Evolutionary conservation across 2,329 filamentous ascomycete species (phyloP).

Genomic region (Bipolaris cookei): DNA sequence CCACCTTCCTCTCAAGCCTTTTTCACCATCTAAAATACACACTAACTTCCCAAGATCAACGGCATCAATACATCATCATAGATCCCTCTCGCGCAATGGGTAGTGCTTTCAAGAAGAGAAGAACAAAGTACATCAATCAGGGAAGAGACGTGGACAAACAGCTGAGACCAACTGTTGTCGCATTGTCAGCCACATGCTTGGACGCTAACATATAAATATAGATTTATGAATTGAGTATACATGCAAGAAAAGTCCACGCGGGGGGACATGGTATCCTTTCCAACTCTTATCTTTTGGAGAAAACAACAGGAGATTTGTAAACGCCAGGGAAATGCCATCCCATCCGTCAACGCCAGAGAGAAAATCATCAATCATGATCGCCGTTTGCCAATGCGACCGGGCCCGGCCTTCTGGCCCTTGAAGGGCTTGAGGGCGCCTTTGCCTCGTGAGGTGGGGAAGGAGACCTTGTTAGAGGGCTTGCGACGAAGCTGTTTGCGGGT

Average conservation of each 20-base stretch:
- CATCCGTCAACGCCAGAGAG: constrained; percentile 24
- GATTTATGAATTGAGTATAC: constrained; percentile 12
- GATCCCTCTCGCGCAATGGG: no score
- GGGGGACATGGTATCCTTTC: constrained; percentile 40
- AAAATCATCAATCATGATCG: constrained; percentile 26
- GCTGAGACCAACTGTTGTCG: neutral
- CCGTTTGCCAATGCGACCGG: constrained; percentile 35
- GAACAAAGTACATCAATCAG: neutral
- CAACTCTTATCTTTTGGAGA: constrained; percentile 13
- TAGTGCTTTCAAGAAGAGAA: neutral
- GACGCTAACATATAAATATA: neutral
- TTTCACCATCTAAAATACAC: no score
- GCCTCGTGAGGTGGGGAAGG: constrained; percentile 44
- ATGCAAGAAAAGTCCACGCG: constrained; percentile 12
- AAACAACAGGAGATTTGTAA: constrained; percentile 27
- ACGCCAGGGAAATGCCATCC: constrained; percentile 35
- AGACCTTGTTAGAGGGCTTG: constrained; percentile 49
- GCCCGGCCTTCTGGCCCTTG: constrained; percentile 22
- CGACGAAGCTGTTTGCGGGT: constrained; percentile 47
- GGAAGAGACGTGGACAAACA: neutral
- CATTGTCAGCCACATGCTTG: neutral
- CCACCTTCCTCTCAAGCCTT: no score
- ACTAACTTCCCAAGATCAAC: no score
- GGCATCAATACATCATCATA: no score
- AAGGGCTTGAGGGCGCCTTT: constrained; percentile 47